These are phyloP conservation scores for Lepidium aucheri DNA, from an alignment of 345 rosid species.

Conservation along the genomic window DNA sequence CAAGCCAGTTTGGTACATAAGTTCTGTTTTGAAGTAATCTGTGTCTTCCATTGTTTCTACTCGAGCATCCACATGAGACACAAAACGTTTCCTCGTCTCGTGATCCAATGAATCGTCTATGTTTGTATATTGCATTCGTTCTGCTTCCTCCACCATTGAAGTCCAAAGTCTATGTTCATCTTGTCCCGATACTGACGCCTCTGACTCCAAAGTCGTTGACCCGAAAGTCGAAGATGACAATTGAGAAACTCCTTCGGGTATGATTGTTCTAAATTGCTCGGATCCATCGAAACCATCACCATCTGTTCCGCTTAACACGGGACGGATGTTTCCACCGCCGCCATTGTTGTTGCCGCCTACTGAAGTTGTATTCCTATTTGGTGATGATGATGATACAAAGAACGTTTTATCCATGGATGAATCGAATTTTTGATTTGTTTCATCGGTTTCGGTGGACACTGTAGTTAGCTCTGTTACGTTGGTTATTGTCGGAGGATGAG, in stretches of 20 bases:
- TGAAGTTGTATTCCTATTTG: slow-evolving; percentile 41
- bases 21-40: slow-evolving; percentile 56
- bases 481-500: slow-evolving; percentile 14
- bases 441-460: slow-evolving; percentile 12
- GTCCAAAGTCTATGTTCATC: slow-evolving; percentile 65
- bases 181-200: slow-evolving; percentile 40
- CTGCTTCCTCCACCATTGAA: slow-evolving; percentile 66
- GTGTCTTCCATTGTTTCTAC: slow-evolving; percentile 48
- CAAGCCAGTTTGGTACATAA: slow-evolving; percentile 46
- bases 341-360: slow-evolving; percentile 55
- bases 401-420: slow-evolving; percentile 44
- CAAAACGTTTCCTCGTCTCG: slow-evolving; percentile 47
- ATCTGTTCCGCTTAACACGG: slow-evolving; percentile 52
- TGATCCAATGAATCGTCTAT: slow-evolving; percentile 44
- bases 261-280: slow-evolving; percentile 35
- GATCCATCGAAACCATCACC: slow-evolving; percentile 58
- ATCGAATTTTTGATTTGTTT: slow-evolving; percentile 34
- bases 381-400: slow-evolving; percentile 38
- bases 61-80: slow-evolving; percentile 48
- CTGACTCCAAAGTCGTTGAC: slow-evolving; percentile 34
- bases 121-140: slow-evolving; percentile 35
- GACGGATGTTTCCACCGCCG: slow-evolving; percentile 61
- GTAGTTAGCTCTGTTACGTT: slow-evolving; percentile 24
- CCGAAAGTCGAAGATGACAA: slow-evolving; percentile 39
- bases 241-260: slow-evolving; percentile 51